Conservation (phyloP, 2,329 filamentous ascomycete species). For the Alternaria brassicicola region DNA sequence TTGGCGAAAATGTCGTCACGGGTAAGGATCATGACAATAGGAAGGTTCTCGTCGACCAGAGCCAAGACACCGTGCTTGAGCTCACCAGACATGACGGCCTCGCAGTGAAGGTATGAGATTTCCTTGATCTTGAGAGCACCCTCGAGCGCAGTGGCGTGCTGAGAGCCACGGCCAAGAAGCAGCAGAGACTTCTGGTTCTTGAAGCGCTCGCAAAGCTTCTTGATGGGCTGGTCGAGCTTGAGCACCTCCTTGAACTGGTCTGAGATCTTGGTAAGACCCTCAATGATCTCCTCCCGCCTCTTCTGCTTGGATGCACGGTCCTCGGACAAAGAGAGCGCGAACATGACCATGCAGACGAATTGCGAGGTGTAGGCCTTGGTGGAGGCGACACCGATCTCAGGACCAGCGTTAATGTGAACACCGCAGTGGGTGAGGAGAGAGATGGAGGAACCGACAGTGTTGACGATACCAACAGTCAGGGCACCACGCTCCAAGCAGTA, state of each 20-base stretch:
- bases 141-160: slow-evolving; percentile 96
- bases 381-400: slow-evolving; percentile 97
- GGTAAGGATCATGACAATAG: slow-evolving; percentile 99
- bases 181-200: slow-evolving; percentile 97
- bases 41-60: slow-evolving; percentile 95
- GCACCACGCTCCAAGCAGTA: slow-evolving; percentile 98
- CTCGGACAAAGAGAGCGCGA: slow-evolving; percentile 92
- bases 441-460: slow-evolving; percentile 97
- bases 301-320: slow-evolving; percentile 93
- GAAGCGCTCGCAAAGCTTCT: slow-evolving; percentile 91
- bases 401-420: slow-evolving; percentile 99
- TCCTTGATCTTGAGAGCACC: slow-evolving; percentile 99
- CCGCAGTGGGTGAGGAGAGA: slow-evolving; percentile 98
- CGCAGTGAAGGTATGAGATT: slow-evolving; percentile 98
- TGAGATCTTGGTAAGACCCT: slow-evolving; percentile 85
- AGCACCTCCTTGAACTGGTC: slow-evolving; percentile 91
- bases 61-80: slow-evolving; percentile 98
- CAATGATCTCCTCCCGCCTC: slow-evolving; percentile 94
- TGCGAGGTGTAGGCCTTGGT: slow-evolving; percentile 99
- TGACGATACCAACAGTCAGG: slow-evolving; percentile 96
- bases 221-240: slow-evolving; percentile 90
- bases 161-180: slow-evolving; percentile 90
- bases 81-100: slow-evolving; percentile 99
- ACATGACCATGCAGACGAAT: slow-evolving; percentile 99
- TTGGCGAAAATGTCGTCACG: slow-evolving; percentile 96